Evolutionary conservation across 805 yeast species (phyloP).

Genomic region (Ogataea pini): DNA sequence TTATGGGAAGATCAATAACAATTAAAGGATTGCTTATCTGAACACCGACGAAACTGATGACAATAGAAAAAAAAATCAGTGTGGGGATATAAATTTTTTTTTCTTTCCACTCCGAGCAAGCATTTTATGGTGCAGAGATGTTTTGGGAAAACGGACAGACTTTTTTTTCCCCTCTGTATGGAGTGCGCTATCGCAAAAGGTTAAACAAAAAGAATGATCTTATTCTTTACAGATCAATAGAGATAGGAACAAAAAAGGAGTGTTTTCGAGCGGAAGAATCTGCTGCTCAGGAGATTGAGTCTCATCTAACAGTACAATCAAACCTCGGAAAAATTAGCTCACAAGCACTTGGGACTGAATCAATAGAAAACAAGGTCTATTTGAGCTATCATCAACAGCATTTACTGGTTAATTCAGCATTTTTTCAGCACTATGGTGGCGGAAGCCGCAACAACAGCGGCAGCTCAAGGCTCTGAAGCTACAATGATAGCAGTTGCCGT

Average conservation of each 20-base stretch:
- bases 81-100: background rate
- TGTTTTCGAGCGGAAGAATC: too few species aligned
- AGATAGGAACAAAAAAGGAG: background rate
- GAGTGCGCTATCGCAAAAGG: background rate
- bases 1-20: too few species aligned
- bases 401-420: background rate
- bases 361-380: background rate
- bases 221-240: background rate
- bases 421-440: background rate
- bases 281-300: too few species aligned
- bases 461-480: slow-evolving; percentile 1
- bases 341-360: background rate
- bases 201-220: background rate
- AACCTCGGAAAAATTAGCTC: too few species aligned
- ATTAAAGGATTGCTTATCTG: background rate
- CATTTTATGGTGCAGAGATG: background rate
- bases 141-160: background rate
- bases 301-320: too few species aligned
- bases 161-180: background rate
- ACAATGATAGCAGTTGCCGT: slow-evolving; percentile 13
- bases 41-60: background rate
- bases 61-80: background rate
- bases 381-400: too few species aligned
- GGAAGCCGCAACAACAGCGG: background rate
- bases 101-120: background rate